Evolutionary conservation across 495 filamentous ascomycete species (phyloP).

Genomic region (Daldinia caldariorum): DNA sequence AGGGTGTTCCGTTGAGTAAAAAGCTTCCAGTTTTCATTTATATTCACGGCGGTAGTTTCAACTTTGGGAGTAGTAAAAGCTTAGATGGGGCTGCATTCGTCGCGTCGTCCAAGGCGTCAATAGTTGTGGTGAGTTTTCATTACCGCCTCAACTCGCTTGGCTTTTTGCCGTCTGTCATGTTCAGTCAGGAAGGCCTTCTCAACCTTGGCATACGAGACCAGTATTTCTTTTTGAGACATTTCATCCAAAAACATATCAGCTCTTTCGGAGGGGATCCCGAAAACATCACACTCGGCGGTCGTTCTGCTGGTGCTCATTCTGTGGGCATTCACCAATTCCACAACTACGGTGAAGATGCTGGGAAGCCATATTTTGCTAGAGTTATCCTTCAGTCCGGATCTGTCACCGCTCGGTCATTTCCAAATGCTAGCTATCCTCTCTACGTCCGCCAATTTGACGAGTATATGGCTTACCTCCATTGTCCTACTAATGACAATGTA

Average conservation of each 20-base stretch:
- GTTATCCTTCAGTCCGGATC: conserved; percentile 71
- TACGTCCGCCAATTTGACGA: conserved; percentile 67
- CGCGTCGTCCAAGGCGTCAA: conserved; percentile 59
- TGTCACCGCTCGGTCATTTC: conserved; percentile 66
- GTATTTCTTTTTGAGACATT: conserved; percentile 65
- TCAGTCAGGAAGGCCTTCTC: conserved; percentile 64
- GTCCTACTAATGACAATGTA: conserved; percentile 57
- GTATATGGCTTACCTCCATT: conserved; percentile 59
- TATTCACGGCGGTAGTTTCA: conserved; percentile 65
- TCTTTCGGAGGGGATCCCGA: conserved; percentile 69
- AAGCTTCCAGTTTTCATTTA: conserved; percentile 68
- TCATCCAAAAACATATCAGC: conserved; percentile 67
- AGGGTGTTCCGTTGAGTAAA: conserved; percentile 41
- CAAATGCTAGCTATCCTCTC: conserved; percentile 60
- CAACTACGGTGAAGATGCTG: conserved; percentile 48
- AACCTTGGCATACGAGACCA: conserved; percentile 77
- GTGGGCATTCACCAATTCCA: conserved; percentile 50
- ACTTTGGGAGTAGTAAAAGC: conserved; percentile 53
- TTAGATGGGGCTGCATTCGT: conserved; percentile 61
- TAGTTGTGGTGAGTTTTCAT: conserved; percentile 70
- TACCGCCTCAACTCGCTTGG: conserved; percentile 74
- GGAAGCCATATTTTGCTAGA: conserved; percentile 61
- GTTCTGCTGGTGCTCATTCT: conserved; percentile 73
- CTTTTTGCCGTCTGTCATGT: conserved; percentile 65
- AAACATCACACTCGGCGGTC: conserved; percentile 70